Base-by-base conservation (phyloP, 2,329 filamentous ascomycete species). In the Pseudonectria buxi region DNA sequence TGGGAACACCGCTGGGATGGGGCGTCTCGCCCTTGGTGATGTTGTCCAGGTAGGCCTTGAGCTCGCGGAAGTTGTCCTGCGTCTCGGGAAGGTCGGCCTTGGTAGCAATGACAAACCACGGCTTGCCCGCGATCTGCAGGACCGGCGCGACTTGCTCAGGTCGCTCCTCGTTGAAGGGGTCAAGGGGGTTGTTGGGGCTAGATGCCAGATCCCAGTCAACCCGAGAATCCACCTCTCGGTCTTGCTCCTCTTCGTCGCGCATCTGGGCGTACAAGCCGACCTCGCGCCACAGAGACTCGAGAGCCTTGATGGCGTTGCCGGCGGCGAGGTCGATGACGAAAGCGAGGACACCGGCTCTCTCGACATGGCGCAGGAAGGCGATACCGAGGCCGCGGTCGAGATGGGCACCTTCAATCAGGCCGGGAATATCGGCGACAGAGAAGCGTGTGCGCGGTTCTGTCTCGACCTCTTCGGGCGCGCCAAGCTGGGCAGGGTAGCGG, bases 31-130 rank as follows among this genome's bases (percentile, higher is more conserved):
- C 81, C 1, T 65, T 66, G 33, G 75, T 75, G 15, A 96, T 72
- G 4, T 65, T 66, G 4, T 74, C 68, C 4, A 98, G 63, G 59
- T 95, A 95, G 7, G 64, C 62, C 46, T 79, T 78, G 47, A 98
- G 65, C 33, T 65, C 62, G 25, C 60, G 62, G 57, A 86, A 98
- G 55, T 92, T 94, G 15, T 78, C 74, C 57, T 88, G 76, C 2
- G 92, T 94, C 3, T 74, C 74, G 4, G 81, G 76, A 36, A 94
- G 58, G 57, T 96, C 90, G 1, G 86, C 89, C 63, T 96, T 96
- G 14, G 89, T 95, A 2, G 86, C 90, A 28, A 95, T 80, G 5
- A 95, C 89, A 53, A 94, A 92, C 92, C 92, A 98, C 1, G 92
- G 89, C 65, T 98, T 98, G 24, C 76, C 77, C n/a, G 85, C 84